Evolutionary conservation across 1,139 yeast genomes (phyloP), one percentile per base, ranked within the genome.

Genomic region (Suhomyces bribrorum): DNA sequence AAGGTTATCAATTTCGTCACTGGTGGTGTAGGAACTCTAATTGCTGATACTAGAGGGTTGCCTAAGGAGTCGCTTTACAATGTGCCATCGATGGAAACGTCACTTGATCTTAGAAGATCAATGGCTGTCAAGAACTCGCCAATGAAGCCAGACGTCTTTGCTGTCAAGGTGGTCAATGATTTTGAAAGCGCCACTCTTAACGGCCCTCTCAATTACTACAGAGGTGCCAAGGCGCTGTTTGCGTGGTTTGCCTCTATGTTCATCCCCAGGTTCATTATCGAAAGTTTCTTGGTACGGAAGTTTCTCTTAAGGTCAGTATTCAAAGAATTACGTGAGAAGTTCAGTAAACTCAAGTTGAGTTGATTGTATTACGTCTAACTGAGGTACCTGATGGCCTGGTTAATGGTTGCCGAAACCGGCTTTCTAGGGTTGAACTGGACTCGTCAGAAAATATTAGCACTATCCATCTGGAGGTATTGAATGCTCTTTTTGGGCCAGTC

Each of bases 1-100:
- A 69, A 77, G 37, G 94, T 86, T 2, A 68, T 86, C 42, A 85
- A 83, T 36, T 77, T 83, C 4, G 64, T 81, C 33, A 84, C 94
- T 5, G 88, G 62, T 28, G 86, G 82, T 26, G 87, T 83, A 16
- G 59, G 68, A 27, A 83, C 90, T 8, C 75, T 73, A 35, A 79
- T 83, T 45, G 81, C 76, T 0, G 84, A 79, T 48, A 68, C 43
- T 16, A 36, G 49, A 31, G 71, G 77, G 0, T 58, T 84, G 29
- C 86, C 88, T 2, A 61, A 61, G 22, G 64, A 58, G 24, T 83
- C 92, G 0, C 52, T 79, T 29, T 86, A 71, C 57, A 66, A 74
- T 41, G 68, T 72, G 33, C 77, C 77, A 4, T 77, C 66, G 36
- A 81, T 82, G 46, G 59, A 57, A 16, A 68, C 61, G 17, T 75